A percentile compares a stretch with the other conserved stretches of the same genome.
Conservation (phyloP, 129 eudicot species). For the Erigeron canadensis region DNA sequence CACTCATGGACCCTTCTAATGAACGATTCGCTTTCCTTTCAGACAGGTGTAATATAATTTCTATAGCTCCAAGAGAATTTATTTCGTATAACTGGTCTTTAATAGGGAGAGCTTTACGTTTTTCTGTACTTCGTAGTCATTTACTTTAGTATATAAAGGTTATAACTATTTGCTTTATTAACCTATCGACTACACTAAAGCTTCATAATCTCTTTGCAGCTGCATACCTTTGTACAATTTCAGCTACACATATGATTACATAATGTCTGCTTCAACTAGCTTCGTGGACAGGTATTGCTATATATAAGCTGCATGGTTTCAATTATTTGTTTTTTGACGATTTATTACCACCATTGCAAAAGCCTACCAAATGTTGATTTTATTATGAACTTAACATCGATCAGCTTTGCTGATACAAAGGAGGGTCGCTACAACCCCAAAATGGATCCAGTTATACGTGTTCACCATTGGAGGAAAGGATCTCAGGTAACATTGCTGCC, state of each 20-base stretch:
- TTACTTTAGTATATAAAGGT: conserved; percentile 3
- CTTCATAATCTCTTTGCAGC: conserved; percentile 48
- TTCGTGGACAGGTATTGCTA: conserved; percentile 81
- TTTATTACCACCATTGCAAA: neutral
- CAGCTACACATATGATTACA: conserved; percentile 96
- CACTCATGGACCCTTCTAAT: conserved; percentile 70
- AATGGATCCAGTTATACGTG: conserved; percentile 85
- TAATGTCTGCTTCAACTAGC: conserved; percentile 87
- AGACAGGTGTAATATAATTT: conserved; percentile 61
- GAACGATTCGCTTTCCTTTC: conserved; percentile 87
- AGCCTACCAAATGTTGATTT: conserved; percentile 1
- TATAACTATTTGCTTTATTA: neutral
- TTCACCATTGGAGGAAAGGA: conserved; percentile 90
- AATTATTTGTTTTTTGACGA: neutral
- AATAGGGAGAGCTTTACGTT: neutral
- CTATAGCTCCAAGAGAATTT: neutral
- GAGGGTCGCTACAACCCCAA: conserved; percentile 97
- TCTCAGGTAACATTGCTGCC: conserved; percentile 67
- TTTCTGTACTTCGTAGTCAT: conserved; percentile 9
- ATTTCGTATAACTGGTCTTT: neutral
- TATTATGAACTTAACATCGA: conserved; percentile 3
- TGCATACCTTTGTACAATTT: conserved; percentile 96
- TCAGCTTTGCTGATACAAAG: conserved; percentile 88
- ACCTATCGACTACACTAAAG: neutral
- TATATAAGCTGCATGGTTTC: conserved; percentile 22